Evolutionary conservation across 805 yeast species (phyloP).

Genomic region (Pichia californica): DNA sequence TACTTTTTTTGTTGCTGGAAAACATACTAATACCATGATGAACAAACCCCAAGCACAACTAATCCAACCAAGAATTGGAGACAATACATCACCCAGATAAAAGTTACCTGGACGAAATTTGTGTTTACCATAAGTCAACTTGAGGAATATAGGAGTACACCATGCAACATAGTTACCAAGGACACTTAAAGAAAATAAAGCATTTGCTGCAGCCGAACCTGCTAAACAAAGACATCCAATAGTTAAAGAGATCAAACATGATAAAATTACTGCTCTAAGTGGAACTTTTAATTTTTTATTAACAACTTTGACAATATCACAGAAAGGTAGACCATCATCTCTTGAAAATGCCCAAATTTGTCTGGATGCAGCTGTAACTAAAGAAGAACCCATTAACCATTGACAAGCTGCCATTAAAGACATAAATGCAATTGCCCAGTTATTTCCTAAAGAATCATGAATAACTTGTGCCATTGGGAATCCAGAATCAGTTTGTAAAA

Average conservation of each 20-base stretch:
- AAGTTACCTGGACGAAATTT: conserved; percentile 58
- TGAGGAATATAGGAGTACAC: conserved; percentile 46
- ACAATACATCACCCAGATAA: conserved; percentile 44
- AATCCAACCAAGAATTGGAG: conserved; percentile 38
- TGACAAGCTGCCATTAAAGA: too few relatives aligned
- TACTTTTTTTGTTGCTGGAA: conserved; percentile 41
- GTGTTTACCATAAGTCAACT: conserved; percentile 40
- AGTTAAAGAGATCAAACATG: conserved; percentile 28
- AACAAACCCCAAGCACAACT: conserved; percentile 43
- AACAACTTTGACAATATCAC: conserved; percentile 46
- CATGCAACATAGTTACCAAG: conserved; percentile 56
- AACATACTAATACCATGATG: conserved; percentile 36
- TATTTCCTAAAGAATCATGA: conserved; percentile 49
- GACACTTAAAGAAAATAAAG: conserved; percentile 54
- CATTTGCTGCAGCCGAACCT: conserved; percentile 50
- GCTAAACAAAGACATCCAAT: too few relatives aligned
- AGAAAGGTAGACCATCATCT: conserved; percentile 64
- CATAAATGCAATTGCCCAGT: conserved; percentile 67
- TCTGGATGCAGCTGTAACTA: conserved; percentile 49
- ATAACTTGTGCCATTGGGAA: conserved; percentile 59
- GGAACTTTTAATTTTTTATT: conserved; percentile 51
- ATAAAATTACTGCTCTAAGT: conserved; percentile 49
- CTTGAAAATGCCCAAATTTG: too few relatives aligned
- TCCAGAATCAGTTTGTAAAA: conserved; percentile 42
- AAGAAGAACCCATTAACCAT: conserved; percentile 56